Evolutionary conservation across 139 green algal genomes (phyloP).

Genomic region (Coelastrella sp.): DNA sequence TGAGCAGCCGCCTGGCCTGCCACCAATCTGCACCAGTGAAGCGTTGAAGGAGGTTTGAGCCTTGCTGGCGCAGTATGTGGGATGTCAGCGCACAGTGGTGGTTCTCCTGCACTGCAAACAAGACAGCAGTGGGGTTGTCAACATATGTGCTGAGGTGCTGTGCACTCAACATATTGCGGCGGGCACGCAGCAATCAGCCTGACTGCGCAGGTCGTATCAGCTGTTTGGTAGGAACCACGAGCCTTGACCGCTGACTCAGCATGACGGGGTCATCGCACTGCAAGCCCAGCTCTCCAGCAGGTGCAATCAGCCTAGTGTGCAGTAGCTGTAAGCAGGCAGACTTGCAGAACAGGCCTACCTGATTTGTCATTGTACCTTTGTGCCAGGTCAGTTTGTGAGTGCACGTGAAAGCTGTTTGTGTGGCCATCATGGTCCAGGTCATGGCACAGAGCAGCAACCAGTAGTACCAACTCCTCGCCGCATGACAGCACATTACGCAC

Average conservation of each 20-base stretch:
- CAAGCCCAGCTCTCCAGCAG: no score
- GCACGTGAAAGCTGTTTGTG: constrained; percentile 75
- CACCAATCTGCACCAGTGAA: constrained; percentile 47
- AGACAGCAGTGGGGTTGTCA: not conserved
- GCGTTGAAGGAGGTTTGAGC: constrained; percentile 54
- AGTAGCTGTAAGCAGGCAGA: not conserved
- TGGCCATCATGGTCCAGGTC: constrained; percentile 81
- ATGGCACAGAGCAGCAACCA: constrained; percentile 77
- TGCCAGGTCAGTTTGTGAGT: constrained; percentile 58
- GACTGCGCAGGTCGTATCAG: not conserved
- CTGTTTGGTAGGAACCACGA: no score
- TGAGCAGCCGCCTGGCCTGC: constrained; percentile 62
- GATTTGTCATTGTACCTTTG: constrained; percentile 75
- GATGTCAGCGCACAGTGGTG: constrained; percentile 83
- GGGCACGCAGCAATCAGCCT: no score
- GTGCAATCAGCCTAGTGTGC: no score
- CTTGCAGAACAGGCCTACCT: not conserved
- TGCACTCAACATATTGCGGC: no score
- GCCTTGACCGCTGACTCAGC: no score
- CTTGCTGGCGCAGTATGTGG: constrained; percentile 63
- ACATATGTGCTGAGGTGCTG: no score
- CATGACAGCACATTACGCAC: constrained; percentile 51
- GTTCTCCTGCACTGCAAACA: constrained; percentile 76
- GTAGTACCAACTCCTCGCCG: constrained; percentile 68
- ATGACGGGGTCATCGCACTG: no score